phyloP scores from a whole-genome alignment of 2,329 filamentous ascomycete species.

The Claviceps citrina region DNA sequence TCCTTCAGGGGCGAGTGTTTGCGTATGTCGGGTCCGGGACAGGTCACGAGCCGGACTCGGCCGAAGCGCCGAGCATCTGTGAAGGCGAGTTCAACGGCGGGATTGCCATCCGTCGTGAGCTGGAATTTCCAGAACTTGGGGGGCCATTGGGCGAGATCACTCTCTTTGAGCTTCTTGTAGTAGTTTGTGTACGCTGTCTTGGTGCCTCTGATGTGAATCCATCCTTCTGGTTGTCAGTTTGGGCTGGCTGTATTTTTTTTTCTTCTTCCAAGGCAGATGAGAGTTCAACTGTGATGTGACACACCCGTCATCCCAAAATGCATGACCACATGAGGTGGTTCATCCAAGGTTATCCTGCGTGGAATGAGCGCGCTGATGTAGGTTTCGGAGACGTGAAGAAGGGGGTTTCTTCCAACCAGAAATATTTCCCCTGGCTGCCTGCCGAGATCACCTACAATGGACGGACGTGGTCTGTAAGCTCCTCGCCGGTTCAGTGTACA shows the following conservation, averaged over 20 bases:
- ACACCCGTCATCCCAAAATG: slow-evolving; percentile 62
- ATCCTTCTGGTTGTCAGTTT: slow-evolving; percentile 33
- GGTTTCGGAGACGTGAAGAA: slow-evolving; percentile 17
- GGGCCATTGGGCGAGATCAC: slow-evolving; percentile 56
- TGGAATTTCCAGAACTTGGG: slow-evolving; percentile 83
- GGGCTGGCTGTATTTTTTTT: too few species aligned
- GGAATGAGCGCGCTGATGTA: slow-evolving; percentile 9
- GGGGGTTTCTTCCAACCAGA: too few species aligned
- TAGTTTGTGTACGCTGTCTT: slow-evolving; percentile 67
- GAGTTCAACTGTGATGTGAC: background rate
- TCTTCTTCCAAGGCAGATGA: background rate
- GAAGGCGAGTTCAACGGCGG: slow-evolving; percentile 54
- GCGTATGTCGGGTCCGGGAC: slow-evolving; percentile 59
- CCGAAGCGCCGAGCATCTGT: slow-evolving; percentile 68
- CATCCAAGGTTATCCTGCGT: slow-evolving; percentile 41
- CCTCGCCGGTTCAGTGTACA: background rate
- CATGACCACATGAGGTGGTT: slow-evolving; percentile 73
- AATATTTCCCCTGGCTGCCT: slow-evolving; percentile 90
- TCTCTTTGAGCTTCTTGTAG: slow-evolving; percentile 54
- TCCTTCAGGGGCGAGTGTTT: slow-evolving; percentile 66
- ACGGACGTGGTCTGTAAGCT: background rate
- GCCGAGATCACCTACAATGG: slow-evolving; percentile 39
- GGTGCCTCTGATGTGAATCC: slow-evolving; percentile 74
- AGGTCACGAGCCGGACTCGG: slow-evolving; percentile 69
- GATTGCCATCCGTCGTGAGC: slow-evolving; percentile 44